phyloP scores from a whole-genome alignment of 176 grass and related monocot species.

The Hsuehochloa calcarea region DNA sequence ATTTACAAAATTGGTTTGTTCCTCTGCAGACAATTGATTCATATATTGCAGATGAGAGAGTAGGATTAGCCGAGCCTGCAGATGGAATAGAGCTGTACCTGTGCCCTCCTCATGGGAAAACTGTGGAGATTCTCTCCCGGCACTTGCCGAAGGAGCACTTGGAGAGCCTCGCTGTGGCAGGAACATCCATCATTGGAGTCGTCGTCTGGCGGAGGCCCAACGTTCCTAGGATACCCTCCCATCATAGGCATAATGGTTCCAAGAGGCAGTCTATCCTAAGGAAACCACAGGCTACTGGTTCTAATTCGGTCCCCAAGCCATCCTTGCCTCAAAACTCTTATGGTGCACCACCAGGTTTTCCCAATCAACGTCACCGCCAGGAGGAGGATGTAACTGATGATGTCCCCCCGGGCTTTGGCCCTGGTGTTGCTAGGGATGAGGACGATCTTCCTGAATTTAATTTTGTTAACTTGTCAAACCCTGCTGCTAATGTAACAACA shows the following conservation, averaged over 20 bases:
- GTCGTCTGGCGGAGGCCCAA: constrained; percentile 77
- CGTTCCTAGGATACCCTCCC: constrained; percentile 52
- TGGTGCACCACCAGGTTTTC: constrained; percentile 37
- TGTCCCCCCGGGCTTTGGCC: constrained; percentile 91
- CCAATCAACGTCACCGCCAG: background rate
- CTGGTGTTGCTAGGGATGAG: constrained; percentile 61
- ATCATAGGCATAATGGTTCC: constrained; percentile 48
- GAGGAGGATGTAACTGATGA: constrained; percentile 78
- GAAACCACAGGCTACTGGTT: constrained; percentile 49
- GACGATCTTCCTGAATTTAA: constrained; percentile 69
- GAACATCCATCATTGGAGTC: constrained; percentile 62
- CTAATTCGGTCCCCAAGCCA: constrained; percentile 40
- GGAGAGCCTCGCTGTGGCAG: constrained; percentile 41
- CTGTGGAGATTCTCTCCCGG: constrained; percentile 56
- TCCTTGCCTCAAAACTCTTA: constrained; percentile 19
- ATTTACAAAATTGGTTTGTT: background rate
- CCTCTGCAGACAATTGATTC: constrained; percentile 76
- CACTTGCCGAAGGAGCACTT: constrained; percentile 68
- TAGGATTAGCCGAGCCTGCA: constrained; percentile 82
- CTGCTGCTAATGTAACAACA: constrained; percentile 52
- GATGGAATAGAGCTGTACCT: constrained; percentile 90
- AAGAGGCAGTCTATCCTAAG: constrained; percentile 55
- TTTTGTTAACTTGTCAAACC: constrained; percentile 53
- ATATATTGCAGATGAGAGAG: constrained; percentile 79
- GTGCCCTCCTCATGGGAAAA: constrained; percentile 73